phyloP scores from a whole-genome alignment of 257 asterid genomes.

The Ballota nigra region DNA sequence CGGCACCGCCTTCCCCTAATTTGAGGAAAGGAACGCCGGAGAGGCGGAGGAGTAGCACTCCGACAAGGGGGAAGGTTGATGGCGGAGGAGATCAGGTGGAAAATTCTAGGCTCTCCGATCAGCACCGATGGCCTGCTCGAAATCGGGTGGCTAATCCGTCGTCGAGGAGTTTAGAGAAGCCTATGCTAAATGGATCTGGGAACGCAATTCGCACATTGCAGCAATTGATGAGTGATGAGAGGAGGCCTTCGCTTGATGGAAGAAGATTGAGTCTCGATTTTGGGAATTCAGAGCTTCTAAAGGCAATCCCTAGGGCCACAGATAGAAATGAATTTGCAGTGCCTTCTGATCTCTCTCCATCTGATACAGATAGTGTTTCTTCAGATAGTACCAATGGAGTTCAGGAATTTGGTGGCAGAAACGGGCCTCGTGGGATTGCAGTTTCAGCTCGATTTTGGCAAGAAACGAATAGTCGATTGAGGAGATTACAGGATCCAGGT shows the following conservation, averaged over 20 bases:
- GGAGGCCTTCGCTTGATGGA: constrained; percentile 66
- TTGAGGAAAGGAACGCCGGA: constrained; percentile 78
- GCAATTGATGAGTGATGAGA: constrained; percentile 73
- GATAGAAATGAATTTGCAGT: constrained; percentile 47
- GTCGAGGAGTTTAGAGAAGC: constrained; percentile 61
- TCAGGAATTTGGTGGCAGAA: constrained; percentile 49
- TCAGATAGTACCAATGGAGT: constrained; percentile 91
- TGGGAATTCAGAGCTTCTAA: constrained; percentile 53
- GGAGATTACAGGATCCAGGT: constrained; percentile 92
- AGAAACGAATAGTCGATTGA: constrained; percentile 77
- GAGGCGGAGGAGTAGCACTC: constrained; percentile 67
- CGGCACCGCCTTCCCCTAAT: constrained; percentile 65
- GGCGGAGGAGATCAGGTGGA: constrained; percentile 71
- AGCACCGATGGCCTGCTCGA: constrained; percentile 88
- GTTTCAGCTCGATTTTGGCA: constrained; percentile 96
- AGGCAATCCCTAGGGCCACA: constrained; percentile 25
- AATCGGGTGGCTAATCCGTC: constrained; percentile 50
- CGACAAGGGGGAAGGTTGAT: constrained; percentile 57
- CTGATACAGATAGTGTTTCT: constrained; percentile 92
- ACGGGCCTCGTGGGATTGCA: constrained; percentile 66
- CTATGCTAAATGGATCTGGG: constrained; percentile 61
- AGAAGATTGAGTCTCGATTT: constrained; percentile 69
- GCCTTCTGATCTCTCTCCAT: constrained; percentile 67
- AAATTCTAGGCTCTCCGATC: constrained; percentile 70
- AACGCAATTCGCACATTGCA: constrained; percentile 50